Percentiles rank a stretch among this genome's conserved stretches.
Evolutionary conservation across 2,329 filamentous ascomycete genomes (phyloP).

Genomic region (Beauveria medogensis): DNA sequence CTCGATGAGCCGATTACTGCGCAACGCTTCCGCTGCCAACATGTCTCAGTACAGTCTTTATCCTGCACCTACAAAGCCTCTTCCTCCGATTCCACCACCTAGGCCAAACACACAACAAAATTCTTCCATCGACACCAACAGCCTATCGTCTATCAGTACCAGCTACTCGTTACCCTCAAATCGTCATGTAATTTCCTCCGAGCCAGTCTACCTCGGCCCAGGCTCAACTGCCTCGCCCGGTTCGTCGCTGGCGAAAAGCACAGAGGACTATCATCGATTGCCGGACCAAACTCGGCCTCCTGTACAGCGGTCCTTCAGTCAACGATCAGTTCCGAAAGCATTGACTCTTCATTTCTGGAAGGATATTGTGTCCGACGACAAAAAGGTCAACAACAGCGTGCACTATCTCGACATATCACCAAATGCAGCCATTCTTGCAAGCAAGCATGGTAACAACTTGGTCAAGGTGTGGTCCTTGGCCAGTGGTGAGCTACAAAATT

Average conservation of each 20-base stretch:
- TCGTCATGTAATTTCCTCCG: not conserved
- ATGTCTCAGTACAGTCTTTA: slow-evolving; percentile 8
- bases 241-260: not conserved
- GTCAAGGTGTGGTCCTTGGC: slow-evolving; percentile 86
- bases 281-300: not conserved
- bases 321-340: not conserved
- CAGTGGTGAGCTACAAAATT: slow-evolving; percentile 62
- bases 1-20: not conserved
- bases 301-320: not conserved
- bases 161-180: slow-evolving; percentile 2
- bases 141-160: slow-evolving; percentile 9
- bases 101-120: not conserved
- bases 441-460: slow-evolving; percentile 51
- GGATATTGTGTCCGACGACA: slow-evolving; percentile 18
- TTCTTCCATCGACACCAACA: slow-evolving; percentile 1
- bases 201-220: not conserved
- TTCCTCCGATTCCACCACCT: slow-evolving; percentile 7
- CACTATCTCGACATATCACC: slow-evolving; percentile 29
- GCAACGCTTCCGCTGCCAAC: not conserved
- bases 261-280: not conserved
- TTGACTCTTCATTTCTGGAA: slow-evolving; percentile 14
- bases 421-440: slow-evolving; percentile 25
- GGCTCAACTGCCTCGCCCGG: not conserved
- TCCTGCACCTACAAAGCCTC: slow-evolving; percentile 8
- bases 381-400: slow-evolving; percentile 24